Percentiles rank a stretch among this genome's conserved stretches.
Evolutionary conservation across 2,329 filamentous ascomycete species (phyloP).

Genomic region (Colletotrichum phormii): DNA sequence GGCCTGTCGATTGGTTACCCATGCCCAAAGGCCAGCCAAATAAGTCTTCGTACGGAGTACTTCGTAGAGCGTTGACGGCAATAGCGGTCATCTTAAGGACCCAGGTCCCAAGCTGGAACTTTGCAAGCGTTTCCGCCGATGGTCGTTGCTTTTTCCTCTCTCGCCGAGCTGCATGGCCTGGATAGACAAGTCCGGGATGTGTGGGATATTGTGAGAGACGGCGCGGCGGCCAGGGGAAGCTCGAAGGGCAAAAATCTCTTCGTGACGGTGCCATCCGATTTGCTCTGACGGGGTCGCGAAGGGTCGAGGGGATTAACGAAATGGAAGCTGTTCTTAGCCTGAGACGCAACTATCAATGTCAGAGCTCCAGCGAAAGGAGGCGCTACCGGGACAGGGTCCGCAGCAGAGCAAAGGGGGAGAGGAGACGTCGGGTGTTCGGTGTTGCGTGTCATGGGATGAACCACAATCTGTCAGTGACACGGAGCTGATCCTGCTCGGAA

Average conservation of each 20-base stretch:
- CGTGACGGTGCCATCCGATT: conserved; percentile 19
- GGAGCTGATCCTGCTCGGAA: background rate
- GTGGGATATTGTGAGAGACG: conserved; percentile 34
- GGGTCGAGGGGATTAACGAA: background rate
- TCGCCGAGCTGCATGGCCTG: background rate
- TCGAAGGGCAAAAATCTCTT: conserved; percentile 25
- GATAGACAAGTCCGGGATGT: conserved; percentile 4
- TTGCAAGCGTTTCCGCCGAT: background rate
- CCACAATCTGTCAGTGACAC: conserved; percentile 1
- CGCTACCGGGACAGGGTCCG: conserved; percentile 32
- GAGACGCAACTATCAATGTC: conserved; percentile 14
- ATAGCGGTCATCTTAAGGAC: conserved; percentile 25
- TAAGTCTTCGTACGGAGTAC: too few relatives aligned
- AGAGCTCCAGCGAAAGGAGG: conserved; percentile 29
- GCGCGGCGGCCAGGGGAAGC: conserved; percentile 21
- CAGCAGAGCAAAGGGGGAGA: conserved; percentile 23
- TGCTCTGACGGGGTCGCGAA: conserved; percentile 18
- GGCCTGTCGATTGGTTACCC: background rate
- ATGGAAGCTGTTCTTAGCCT: background rate
- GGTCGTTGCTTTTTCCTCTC: background rate
- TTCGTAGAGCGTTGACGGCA: conserved; percentile 7
- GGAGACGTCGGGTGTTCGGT: conserved; percentile 8
- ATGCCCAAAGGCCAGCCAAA: background rate
- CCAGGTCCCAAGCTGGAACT: conserved; percentile 18
- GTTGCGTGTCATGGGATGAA: conserved; percentile 26